phyloP scores from a whole-genome alignment of 192 early-diverging fungal genomes.

The Backusella psychrophila region DNA sequence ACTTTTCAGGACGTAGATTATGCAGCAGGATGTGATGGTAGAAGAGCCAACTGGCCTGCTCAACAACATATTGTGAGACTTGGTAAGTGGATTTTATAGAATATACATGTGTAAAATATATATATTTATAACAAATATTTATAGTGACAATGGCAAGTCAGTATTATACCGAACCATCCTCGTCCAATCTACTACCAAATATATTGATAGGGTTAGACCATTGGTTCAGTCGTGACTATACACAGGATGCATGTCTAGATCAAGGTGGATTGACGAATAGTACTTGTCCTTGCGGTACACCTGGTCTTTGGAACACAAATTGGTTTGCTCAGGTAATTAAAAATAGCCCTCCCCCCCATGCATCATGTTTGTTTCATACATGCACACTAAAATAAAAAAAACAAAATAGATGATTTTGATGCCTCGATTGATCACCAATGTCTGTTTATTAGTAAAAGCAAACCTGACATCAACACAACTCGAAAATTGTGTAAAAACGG shows the following conservation, averaged over 20 bases:
- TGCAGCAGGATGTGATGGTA: constrained; percentile 19
- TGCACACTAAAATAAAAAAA: background rate
- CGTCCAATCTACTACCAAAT: background rate
- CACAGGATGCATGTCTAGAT: constrained; percentile 18
- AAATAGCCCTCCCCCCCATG: background rate
- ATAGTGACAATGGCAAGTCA: constrained; percentile 22
- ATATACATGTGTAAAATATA: too few relatives aligned
- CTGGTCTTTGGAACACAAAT: constrained; percentile 33
- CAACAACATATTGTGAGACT: constrained; percentile 17
- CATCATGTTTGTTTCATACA: background rate
- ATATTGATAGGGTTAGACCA: constrained; percentile 17
- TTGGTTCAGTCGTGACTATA: constrained; percentile 25
- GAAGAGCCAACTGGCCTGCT: constrained; percentile 32
- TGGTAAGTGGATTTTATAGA: background rate
- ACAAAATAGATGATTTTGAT: constrained; percentile 12
- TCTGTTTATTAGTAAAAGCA: constrained; percentile 20
- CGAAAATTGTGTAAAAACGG: constrained; percentile 6
- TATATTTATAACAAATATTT: background rate
- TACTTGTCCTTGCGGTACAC: constrained; percentile 32
- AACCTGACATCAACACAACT: background rate
- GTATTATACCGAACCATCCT: background rate
- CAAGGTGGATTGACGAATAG: constrained; percentile 25
- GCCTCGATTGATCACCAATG: constrained; percentile 13
- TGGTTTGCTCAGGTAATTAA: constrained; percentile 30
- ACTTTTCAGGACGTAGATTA: constrained; percentile 27